Conservation (phyloP, 305 asterid genomes). For the Andrographis paniculata region DNA sequence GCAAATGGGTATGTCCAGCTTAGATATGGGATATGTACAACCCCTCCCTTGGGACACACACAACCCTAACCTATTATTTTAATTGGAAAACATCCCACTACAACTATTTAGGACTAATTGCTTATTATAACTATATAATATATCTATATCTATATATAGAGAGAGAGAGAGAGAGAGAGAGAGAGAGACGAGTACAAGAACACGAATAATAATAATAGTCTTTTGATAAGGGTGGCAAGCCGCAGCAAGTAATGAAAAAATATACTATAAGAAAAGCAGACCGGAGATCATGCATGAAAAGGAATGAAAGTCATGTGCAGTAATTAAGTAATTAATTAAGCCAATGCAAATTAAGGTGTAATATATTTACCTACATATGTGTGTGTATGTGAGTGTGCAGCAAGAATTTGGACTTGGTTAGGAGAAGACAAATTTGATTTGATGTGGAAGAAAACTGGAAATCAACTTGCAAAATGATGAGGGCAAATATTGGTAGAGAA, state of each 20-base stretch:
- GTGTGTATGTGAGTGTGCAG: neutral
- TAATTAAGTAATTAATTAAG: too few relatives aligned
- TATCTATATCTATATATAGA: neutral
- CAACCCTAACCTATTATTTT: too few relatives aligned
- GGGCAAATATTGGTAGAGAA: constrained; percentile 14
- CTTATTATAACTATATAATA: too few relatives aligned
- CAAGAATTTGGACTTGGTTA: neutral
- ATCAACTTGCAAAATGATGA: constrained; percentile 29
- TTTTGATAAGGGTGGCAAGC: neutral
- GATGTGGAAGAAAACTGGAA: constrained; percentile 20
- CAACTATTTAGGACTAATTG: too few relatives aligned
- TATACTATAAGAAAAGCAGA: neutral
- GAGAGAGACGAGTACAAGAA: neutral
- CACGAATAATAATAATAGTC: too few relatives aligned
- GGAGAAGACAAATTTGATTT: constrained; percentile 8
- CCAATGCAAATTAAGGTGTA: neutral
- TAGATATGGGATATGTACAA: neutral
- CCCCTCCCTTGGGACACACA: constrained; percentile 21
- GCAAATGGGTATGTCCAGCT: constrained; percentile 12
- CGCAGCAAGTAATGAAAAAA: neutral
- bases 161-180: neutral
- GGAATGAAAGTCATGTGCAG: neutral
- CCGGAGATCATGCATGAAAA: neutral
- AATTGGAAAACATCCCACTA: too few relatives aligned
- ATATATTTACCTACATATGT: neutral